phyloP scores from a whole-genome alignment of 2,329 filamentous ascomycete genomes.

The Sclerotinia nivalis region DNA sequence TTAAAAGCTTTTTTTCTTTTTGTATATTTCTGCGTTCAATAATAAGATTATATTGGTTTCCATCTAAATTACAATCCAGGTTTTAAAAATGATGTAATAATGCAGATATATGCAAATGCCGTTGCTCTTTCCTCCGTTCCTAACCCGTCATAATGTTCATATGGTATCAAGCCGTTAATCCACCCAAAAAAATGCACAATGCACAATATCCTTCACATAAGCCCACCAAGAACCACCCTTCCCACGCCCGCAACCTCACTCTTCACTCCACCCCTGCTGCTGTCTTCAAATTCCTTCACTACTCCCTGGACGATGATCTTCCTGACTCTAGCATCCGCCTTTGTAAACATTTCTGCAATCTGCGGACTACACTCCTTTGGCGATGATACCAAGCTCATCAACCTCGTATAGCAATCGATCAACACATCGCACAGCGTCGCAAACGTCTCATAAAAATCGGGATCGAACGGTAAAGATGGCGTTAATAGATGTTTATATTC shows the following conservation, averaged over 20 bases:
- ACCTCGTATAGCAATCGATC: conserved; percentile 84
- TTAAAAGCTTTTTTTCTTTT: conserved; percentile 14
- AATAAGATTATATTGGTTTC: background rate
- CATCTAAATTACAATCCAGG: conserved; percentile 1
- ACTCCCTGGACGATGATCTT: conserved; percentile 88
- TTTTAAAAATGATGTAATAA: background rate
- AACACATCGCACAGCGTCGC: conserved; percentile 92
- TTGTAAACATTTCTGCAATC: conserved; percentile 83
- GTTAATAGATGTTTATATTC: conserved; percentile 88
- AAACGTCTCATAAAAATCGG: conserved; percentile 96
- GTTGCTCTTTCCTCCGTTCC: conserved; percentile 5
- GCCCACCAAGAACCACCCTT: conserved; percentile 83
- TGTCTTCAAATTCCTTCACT: conserved; percentile 91
- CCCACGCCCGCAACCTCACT: conserved; percentile 82
- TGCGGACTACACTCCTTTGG: conserved; percentile 69
- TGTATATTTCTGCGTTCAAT: background rate
- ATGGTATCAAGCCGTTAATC: conserved; percentile 22
- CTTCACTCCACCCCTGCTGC: conserved; percentile 72
- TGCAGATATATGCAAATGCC: conserved; percentile 16
- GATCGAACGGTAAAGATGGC: conserved; percentile 91
- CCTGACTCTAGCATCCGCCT: conserved; percentile 80
- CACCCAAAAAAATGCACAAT: conserved; percentile 21
- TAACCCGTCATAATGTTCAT: background rate
- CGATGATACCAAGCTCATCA: conserved; percentile 73
- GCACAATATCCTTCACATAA: conserved; percentile 56